Base-by-base conservation (phyloP, 345 rosid genomes). In the Aegle marmelos region DNA sequence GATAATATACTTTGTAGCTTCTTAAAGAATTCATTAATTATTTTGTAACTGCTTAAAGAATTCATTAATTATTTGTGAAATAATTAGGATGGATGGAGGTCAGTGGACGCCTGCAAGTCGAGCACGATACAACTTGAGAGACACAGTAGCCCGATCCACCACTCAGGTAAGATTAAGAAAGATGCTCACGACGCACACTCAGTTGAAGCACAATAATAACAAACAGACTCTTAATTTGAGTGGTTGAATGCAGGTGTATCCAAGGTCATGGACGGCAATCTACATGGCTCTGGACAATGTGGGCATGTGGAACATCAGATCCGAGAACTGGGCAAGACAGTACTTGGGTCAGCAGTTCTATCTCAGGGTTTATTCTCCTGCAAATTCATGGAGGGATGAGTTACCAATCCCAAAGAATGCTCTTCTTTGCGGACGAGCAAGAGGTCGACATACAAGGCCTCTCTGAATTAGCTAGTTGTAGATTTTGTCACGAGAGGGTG, bases 261-360 rank as follows among this genome's bases (percentile, higher is more conserved):
- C 98, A 2, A 91, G 74, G 70, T 77, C 98, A 50, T 96, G 99
- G 99, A 91, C 97, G 1, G 98, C 97, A 0, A 85, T 96, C 65
- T 92, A 91, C 81, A 79, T 96, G 33, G 92, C 99, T 6, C 86
- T 96, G 62, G 98, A 96, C 86, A 96, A 94, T 59, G 99, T 92
- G 34, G 98, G 99, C 1, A 94, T 94, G 99, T 96, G 99, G 99
- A 94, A 96, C 90, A 70, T 96, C 82, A 88, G 98, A 85, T 86
- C 97, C 1, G 95, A 96, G 88, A 84, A 82, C 57, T 96, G 98
- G 99, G 94, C 92, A 6, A 85, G 98, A 60, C 99, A 92, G 79
- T 93, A 95, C 72, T 82, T 94, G 28, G 99, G 98, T 5, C 98
- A 96, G 82, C 98, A 94, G 45, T 88, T 94, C 63, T 96, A 96